phyloP scores from a whole-genome alignment of 352 stramenopile species.

The Phytopythium aichiense region DNA sequence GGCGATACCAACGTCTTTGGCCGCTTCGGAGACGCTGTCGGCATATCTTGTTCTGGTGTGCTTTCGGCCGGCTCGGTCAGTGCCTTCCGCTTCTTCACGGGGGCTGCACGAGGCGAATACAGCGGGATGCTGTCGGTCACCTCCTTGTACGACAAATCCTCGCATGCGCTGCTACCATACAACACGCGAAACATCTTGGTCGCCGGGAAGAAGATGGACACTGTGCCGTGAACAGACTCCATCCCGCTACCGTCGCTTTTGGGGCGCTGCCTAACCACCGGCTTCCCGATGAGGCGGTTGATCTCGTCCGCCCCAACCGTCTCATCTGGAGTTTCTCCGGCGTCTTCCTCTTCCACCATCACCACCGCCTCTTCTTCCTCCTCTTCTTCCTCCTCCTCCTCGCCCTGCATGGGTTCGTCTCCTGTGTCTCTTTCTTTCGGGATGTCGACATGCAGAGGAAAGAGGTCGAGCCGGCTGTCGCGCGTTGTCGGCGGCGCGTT shows the following conservation, averaged over 20 bases:
- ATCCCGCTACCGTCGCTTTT: constrained; percentile 20
- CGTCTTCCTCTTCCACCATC: constrained; percentile 15
- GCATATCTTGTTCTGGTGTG: not conserved
- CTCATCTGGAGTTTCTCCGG: constrained; percentile 8
- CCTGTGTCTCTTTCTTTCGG: constrained; percentile 11
- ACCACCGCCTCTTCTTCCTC: constrained; percentile 14
- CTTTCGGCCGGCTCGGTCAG: not conserved
- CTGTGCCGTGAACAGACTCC: constrained; percentile 38
- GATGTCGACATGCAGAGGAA: constrained; percentile 2
- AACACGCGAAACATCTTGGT: constrained; percentile 75
- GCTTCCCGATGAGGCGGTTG: constrained; percentile 41
- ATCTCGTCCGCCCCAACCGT: constrained; percentile 28
- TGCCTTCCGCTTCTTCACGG: constrained; percentile 45
- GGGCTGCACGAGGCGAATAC: constrained; percentile 18
- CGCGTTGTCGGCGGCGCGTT: constrained; percentile 20
- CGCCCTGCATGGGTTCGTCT: constrained; percentile 14
- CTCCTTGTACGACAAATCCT: constrained; percentile 57
- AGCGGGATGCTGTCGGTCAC: constrained; percentile 56
- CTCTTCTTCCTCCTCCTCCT: constrained; percentile 18
- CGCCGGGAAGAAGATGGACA: constrained; percentile 70
- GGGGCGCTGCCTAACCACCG: constrained; percentile 32
- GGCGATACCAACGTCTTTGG: constrained; percentile 10
- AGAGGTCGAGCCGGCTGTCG: constrained; percentile 1
- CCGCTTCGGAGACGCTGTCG: constrained; percentile 23
- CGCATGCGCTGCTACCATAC: constrained; percentile 46